Evolutionary conservation across 495 filamentous ascomycete species (phyloP), one percentile per base, ranked within the genome.

Genomic region (Polyplosphaeria fusca): DNA sequence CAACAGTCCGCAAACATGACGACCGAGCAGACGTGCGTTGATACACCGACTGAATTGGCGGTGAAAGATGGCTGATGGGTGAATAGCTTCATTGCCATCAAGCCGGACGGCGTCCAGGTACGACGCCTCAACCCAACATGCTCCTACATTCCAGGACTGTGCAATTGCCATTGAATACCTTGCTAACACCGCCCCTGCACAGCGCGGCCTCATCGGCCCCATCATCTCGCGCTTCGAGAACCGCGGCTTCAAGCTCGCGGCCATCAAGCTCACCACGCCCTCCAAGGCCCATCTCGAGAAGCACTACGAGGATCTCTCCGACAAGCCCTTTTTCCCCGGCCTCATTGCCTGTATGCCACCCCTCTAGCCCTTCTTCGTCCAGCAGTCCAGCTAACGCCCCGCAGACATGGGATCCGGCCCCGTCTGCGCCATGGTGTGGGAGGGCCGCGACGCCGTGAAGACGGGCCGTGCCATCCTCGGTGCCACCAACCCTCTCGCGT

Each of bases 51-150:
- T 9, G 19, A 20, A 19, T 28, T 32, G 16, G 12, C 28, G n/a
- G 19, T 9, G 38, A 5, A 13, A 5, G 43, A 35, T 37, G 16
- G 30, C 51, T 68, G 48, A 60, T 37, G 22, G 26, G 11, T 55
- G 30, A 25, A 30, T 67, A 96, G 91, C 76, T 96, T 96, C 86
- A 95, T 96, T 82, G 91, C 91, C 70, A 86, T 96, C 84, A 96
- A 96, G 88, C 91, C 91, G 69, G 91, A 96, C 78, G 93, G 93
- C 75, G 93, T 98, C 80, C 93, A 96, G 84, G 91, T 95, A 86
- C 37, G 56, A 20, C 18, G 18, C 28, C 0, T 11, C 18, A n/a
- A 14, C 26, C 26, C n/a, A 19, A 12, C 5, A 5, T 42, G 39
- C 39, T 13, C 18, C n/a, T n/a, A n/a, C n/a, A n/a, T n/a, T n/a